These are phyloP conservation scores for Paxillus ammoniavirescens DNA, from an alignment of 768 basidiomycete species.

Conservation along the genomic window DNA sequence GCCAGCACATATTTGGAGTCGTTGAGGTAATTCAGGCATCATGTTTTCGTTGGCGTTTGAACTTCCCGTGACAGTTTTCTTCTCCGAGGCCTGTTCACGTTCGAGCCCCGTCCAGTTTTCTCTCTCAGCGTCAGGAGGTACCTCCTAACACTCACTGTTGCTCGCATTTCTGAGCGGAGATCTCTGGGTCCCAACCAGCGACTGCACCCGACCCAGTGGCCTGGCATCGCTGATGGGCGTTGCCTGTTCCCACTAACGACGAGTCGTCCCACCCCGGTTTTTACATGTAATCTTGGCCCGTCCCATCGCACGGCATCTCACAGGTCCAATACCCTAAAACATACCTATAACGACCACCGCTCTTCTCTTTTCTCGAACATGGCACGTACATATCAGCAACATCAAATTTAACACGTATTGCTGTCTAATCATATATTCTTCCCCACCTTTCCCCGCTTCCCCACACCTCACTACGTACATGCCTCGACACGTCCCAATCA, in stretches of 20 bases:
- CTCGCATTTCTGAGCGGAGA: neutral
- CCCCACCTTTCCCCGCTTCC: conserved; percentile 28
- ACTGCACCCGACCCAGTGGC: neutral
- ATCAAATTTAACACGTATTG: conserved; percentile 4
- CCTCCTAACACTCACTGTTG: neutral
- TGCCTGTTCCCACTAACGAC: neutral
- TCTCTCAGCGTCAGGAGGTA: neutral
- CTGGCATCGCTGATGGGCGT: neutral
- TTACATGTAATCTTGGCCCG: conserved; percentile 1
- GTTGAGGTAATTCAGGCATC: neutral
- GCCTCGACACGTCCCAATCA: neutral
- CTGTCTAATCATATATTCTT: conserved; percentile 5
- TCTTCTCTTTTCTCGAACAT: conserved; percentile 4
- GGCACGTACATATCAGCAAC: neutral
- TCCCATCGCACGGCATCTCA: conserved; percentile 3
- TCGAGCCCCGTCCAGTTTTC: neutral
- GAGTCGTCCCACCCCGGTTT: neutral
- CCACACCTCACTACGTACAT: conserved; percentile 11
- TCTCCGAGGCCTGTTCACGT: conserved; percentile 8
- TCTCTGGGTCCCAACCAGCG: neutral
- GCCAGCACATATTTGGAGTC: neutral
- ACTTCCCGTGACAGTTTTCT: conserved; percentile 11
- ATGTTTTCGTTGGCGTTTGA: conserved; percentile 2
- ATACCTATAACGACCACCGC: neutral
- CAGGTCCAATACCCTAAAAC: neutral